phyloP scores from a whole-genome alignment of 306 rosid genomes.

The Vicia sativa region DNA sequence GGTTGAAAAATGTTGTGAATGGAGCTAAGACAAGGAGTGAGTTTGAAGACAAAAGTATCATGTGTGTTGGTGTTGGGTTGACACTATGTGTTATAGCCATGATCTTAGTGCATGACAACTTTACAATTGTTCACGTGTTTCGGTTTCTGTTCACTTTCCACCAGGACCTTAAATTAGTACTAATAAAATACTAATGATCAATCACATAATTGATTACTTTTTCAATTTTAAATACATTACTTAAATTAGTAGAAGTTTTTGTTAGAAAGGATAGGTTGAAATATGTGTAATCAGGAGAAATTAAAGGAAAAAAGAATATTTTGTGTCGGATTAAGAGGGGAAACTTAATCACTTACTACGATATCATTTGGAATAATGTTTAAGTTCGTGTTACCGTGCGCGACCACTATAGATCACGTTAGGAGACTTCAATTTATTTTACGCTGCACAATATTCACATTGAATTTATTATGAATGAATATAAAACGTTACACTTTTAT shows the following conservation, averaged over 20 bases:
- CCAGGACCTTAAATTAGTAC: background rate
- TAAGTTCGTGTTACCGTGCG: no score
- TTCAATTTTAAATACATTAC: background rate
- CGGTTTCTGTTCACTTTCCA: background rate
- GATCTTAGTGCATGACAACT: background rate
- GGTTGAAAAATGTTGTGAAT: background rate
- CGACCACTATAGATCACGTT: no score
- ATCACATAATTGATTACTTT: no score
- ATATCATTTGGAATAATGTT: no score
- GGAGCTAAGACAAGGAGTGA: background rate
- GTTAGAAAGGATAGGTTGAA: background rate
- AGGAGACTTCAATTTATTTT: no score
- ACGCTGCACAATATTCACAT: no score
- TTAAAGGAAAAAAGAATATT: background rate
- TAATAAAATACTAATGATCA: no score
- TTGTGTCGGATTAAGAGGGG: background rate
- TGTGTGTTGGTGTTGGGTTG: conserved; percentile 22
- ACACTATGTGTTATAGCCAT: background rate
- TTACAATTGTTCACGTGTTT: background rate
- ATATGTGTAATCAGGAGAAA: background rate
- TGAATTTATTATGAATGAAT: no score
- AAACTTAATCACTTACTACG: no score
- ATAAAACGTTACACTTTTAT: no score
- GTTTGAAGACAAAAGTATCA: background rate
- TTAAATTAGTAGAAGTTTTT: no score